These are phyloP conservation scores for Plantago rigida DNA, from an alignment of 305 asterid species.

Conservation along the genomic window DNA sequence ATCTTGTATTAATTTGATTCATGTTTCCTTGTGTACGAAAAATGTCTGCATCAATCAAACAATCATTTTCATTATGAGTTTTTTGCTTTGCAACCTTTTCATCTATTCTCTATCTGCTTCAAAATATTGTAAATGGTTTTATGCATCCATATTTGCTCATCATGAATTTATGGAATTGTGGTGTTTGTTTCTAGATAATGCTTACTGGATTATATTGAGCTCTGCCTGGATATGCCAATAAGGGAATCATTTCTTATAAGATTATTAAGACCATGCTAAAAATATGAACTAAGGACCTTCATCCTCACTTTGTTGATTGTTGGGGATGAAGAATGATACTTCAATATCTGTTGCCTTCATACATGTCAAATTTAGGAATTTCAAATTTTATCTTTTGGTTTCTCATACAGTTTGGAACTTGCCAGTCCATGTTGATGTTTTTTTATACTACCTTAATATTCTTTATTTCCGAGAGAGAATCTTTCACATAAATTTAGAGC, in stretches of 20 bases:
- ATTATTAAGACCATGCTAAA: constrained; percentile 10
- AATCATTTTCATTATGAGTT: constrained; percentile 1
- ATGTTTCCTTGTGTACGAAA: neutral
- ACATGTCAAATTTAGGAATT: neutral
- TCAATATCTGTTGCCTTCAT: constrained; percentile 7
- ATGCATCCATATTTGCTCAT: neutral
- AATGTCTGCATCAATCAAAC: neutral
- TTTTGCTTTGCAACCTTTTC: neutral
- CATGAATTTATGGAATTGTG: neutral
- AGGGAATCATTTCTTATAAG: constrained; percentile 8
- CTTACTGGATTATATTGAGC: constrained; percentile 10
- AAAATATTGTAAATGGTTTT: neutral
- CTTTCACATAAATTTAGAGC: constrained; percentile 7
- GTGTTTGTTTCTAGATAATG: neutral
- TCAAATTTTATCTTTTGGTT: neutral
- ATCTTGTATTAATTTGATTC: neutral
- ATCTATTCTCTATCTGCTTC: neutral
- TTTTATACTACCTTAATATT: constrained; percentile 7
- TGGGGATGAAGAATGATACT: constrained; percentile 7
- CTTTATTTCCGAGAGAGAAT: constrained; percentile 9
- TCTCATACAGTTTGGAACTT: constrained; percentile 17
- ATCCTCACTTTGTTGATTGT: constrained; percentile 9
- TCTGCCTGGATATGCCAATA: constrained; percentile 19
- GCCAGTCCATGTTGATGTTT: constrained; percentile 12
- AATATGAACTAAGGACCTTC: constrained; percentile 18